A percentile compares a stretch with the other conserved stretches of the same genome.
Evolutionary conservation across 371 early-diverging fungal species (phyloP).

Genomic region (Actinomucor elegans): DNA sequence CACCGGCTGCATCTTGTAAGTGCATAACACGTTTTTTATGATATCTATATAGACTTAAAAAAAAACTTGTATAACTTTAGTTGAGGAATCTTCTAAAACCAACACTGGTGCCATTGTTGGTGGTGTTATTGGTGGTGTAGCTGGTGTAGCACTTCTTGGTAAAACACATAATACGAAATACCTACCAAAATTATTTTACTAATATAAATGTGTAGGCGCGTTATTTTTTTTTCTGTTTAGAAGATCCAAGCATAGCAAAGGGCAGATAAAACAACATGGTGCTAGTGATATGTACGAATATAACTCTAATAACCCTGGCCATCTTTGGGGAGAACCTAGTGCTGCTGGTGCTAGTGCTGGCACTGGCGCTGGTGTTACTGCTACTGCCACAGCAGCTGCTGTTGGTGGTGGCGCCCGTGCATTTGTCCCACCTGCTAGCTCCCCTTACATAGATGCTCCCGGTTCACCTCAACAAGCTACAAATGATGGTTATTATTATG

Average conservation of each 20-base stretch:
- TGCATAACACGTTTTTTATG: too few relatives aligned
- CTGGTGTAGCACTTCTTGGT: slow-evolving; percentile 10
- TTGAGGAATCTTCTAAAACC: background rate
- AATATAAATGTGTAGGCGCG: background rate
- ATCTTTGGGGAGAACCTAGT: background rate
- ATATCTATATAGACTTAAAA: too few relatives aligned
- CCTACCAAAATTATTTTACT: background rate
- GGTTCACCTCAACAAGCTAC: background rate
- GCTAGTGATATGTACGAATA: slow-evolving; percentile 7
- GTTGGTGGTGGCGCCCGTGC: slow-evolving; percentile 1
- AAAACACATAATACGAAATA: background rate
- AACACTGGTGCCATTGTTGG: slow-evolving; percentile 13
- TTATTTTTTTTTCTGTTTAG: slow-evolving; percentile 4
- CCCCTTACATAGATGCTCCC: background rate
- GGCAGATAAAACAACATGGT: background rate
- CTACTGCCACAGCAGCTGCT: background rate
- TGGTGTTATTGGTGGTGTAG: slow-evolving; percentile 16
- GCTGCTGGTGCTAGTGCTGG: background rate
- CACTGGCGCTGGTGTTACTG: background rate
- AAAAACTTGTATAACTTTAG: background rate
- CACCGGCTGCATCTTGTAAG: background rate
- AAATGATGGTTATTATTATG: background rate
- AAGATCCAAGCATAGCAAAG: slow-evolving; percentile 4
- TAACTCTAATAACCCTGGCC: background rate
- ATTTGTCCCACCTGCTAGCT: slow-evolving; percentile 6